Conservation (phyloP, 2,329 filamentous ascomycete genomes). For the Polychaeton citri region DNA sequence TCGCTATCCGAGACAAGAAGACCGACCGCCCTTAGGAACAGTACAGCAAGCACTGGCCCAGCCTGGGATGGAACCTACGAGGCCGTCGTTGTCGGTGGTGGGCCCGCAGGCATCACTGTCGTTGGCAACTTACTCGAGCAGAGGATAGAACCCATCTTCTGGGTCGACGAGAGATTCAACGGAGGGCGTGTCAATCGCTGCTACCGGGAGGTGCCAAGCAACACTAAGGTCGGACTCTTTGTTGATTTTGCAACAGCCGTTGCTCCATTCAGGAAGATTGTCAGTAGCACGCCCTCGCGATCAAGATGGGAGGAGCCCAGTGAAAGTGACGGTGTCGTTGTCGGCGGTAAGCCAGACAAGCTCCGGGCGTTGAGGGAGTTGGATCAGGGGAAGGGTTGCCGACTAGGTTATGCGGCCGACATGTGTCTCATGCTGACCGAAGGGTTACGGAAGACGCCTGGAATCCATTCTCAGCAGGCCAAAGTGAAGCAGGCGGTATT, state of each 20-base stretch:
- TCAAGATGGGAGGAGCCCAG: slow-evolving; percentile 15
- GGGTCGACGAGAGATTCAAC: slow-evolving; percentile 46
- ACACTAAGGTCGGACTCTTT: slow-evolving; percentile 50
- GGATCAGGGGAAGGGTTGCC: slow-evolving; percentile 44
- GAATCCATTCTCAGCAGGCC: slow-evolving; percentile 27
- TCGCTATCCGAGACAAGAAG: too few species aligned
- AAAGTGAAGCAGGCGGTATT: slow-evolving; percentile 27
- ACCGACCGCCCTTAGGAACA: too few species aligned
- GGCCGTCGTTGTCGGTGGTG: slow-evolving; percentile 46
- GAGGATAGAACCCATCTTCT: slow-evolving; percentile 38
- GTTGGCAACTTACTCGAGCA: slow-evolving; percentile 49
- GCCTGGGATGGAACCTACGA: slow-evolving; percentile 22
- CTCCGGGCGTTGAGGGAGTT: slow-evolving; percentile 40
- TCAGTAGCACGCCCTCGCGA: slow-evolving; percentile 29
- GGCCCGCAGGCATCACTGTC: slow-evolving; percentile 45
- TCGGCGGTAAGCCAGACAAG: slow-evolving; percentile 33
- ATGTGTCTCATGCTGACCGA: slow-evolving; percentile 36
- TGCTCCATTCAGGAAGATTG: slow-evolving; percentile 39
- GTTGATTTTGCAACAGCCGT: slow-evolving; percentile 42
- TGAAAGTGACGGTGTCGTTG: slow-evolving; percentile 12
- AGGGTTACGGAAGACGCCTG: slow-evolving; percentile 28
- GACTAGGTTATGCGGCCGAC: slow-evolving; percentile 44
- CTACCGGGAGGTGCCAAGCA: slow-evolving; percentile 50
- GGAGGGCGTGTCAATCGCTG: slow-evolving; percentile 29
- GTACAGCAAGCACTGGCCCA: background rate